phyloP scores from a whole-genome alignment of 352 stramenopile species.

The Plasmopara viticola region DNA sequence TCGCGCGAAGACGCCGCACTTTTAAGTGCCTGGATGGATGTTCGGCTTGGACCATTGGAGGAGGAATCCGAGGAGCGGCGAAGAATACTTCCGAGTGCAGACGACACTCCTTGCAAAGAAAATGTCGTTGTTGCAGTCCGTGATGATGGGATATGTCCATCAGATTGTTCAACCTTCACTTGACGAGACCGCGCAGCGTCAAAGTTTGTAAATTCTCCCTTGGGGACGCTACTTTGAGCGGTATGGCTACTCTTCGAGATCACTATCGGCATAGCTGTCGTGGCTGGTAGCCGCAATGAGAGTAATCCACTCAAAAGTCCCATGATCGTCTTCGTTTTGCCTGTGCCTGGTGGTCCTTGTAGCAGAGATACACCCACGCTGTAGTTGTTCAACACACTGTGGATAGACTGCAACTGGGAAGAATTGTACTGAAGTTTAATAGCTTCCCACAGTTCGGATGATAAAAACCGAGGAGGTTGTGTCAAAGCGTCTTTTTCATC shows the following conservation, averaged over 20 bases:
- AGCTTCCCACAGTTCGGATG: constrained; percentile 56
- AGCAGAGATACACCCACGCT: constrained; percentile 79
- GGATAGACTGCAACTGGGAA: constrained; percentile 82
- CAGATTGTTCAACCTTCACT: constrained; percentile 9
- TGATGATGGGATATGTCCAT: constrained; percentile 6
- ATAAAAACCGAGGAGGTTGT: constrained; percentile 51
- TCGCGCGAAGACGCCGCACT: constrained; percentile 43
- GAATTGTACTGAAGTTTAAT: constrained; percentile 80
- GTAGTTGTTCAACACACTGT: constrained; percentile 87
- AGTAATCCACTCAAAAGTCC: constrained; percentile 71
- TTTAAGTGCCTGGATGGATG: constrained; percentile 63
- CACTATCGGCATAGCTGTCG: constrained; percentile 32
- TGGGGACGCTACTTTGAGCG: constrained; percentile 5
- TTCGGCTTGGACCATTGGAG: constrained; percentile 26
- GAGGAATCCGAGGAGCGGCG: constrained; percentile 32
- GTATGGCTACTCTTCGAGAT: constrained; percentile 15
- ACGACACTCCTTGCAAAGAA: constrained; percentile 44
- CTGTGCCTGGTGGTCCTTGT: constrained; percentile 93
- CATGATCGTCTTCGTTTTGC: constrained; percentile 93
- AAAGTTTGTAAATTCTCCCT: constrained; percentile 44
- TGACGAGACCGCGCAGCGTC: constrained; percentile 34
- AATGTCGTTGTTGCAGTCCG: constrained; percentile 28
- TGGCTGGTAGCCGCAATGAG: constrained; percentile 46
- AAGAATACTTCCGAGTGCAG: constrained; percentile 52
- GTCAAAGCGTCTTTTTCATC: constrained; percentile 55